Evolutionary conservation across 1,284 basidiomycete species (phyloP).

Genomic region (Leccinum proliferum): DNA sequence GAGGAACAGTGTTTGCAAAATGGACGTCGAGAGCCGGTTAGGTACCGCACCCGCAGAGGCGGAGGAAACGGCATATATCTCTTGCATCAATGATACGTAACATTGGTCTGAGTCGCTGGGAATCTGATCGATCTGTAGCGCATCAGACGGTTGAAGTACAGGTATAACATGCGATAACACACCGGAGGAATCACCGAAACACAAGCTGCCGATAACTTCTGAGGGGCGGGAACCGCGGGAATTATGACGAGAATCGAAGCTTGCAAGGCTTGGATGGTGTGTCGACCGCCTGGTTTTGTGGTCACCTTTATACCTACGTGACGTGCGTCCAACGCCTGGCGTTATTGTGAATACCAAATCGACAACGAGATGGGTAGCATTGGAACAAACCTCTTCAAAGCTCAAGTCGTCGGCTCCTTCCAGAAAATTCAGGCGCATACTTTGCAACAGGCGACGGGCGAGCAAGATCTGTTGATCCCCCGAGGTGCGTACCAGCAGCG

Average conservation of each 20-base stretch:
- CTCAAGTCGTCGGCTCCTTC: constrained; percentile 37
- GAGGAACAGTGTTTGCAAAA: constrained; percentile 66
- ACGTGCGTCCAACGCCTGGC: constrained; percentile 38
- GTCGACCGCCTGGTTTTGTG: constrained; percentile 53
- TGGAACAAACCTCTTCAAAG: constrained; percentile 37
- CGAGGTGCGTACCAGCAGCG: constrained; percentile 48
- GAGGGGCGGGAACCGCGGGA: constrained; percentile 41
- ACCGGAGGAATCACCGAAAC: constrained; percentile 21
- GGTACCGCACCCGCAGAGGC: constrained; percentile 34
- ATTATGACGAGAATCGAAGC: constrained; percentile 47
- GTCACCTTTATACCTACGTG: constrained; percentile 44
- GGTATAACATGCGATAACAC: not conserved
- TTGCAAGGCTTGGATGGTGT: constrained; percentile 51
- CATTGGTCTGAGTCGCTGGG: constrained; percentile 28
- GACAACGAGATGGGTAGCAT: not conserved
- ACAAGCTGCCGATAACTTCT: constrained; percentile 38
- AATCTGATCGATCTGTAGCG: constrained; percentile 10
- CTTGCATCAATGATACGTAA: constrained; percentile 53
- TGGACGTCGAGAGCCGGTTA: constrained; percentile 42
- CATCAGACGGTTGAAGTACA: not conserved
- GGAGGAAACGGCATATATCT: constrained; percentile 62
- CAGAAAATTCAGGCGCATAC: constrained; percentile 42
- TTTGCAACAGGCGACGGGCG: constrained; percentile 43
- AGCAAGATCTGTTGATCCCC: constrained; percentile 53
- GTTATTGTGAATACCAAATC: constrained; percentile 2